Evolutionary conservation across 2,329 filamentous ascomycete genomes (phyloP), one percentile per base, ranked within the genome.

Genomic region (Colletotrichum tanaceti): DNA sequence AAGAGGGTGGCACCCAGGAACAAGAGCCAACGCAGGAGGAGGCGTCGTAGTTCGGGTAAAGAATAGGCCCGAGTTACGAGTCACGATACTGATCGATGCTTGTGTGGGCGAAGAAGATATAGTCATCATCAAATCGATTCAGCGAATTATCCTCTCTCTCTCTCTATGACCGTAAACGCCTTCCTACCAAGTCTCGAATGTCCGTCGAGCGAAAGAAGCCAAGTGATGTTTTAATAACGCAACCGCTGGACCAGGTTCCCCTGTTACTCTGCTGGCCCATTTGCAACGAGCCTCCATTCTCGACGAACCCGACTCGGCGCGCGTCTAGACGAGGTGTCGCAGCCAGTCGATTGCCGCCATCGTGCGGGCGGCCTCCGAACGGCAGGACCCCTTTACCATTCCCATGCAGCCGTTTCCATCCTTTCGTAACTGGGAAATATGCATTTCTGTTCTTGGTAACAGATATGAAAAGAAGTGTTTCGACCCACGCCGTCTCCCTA

Each of bases 401-500:
- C 61, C 49, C 66, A 69, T 70, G 67, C 67, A 68, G 55, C 63
- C 67, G 53, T 70, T 68, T 70, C 67, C 67, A 63, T 70, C 53
- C 64, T 54, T 70, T 68, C 67, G 64, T 70, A 47, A 63, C 58
- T 58, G 64, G 67, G 60, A 70, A 68, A 63, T 53, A 70, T 70
- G 67, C 67, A 63, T 63, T 54, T 70, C 58, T 65, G 64, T 70
- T 63, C 53, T 35, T 18, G 39, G 20, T 49, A 68, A 70, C 67
- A 59, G 53, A 58, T 58, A 52, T 63, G 54, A 58, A 62, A 63
- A 63, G 61, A 64, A 65, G 59, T 73, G 64, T 58, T 67, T 62
- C 64, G 49, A 63, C 71, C 71, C 70, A 70, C 71, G 71, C 70
- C 72, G 67, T 70, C 58, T 22, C 55, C n/a, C 68, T 55, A 65